Percentiles rank a stretch among this genome's conserved stretches.
phyloP scores from a whole-genome alignment of 2,329 filamentous ascomycete genomes.

The Ophiosphaerella narmari region DNA sequence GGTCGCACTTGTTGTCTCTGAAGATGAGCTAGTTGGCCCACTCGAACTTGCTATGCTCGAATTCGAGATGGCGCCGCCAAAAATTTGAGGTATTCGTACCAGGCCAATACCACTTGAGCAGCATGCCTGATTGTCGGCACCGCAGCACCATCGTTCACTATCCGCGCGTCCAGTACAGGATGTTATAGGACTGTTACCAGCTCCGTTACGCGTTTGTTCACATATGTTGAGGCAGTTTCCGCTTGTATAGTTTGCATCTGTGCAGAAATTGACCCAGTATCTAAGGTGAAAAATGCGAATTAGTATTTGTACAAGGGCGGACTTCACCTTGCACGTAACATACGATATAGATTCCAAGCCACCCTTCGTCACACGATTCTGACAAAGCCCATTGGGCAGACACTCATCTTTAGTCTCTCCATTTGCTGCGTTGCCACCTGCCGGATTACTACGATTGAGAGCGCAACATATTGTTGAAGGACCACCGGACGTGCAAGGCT shows the following conservation, averaged over 20 bases:
- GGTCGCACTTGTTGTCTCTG: too few relatives aligned
- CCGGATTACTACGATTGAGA: not conserved
- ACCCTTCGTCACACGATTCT: not conserved
- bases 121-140: not conserved
- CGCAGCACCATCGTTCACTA: conserved; percentile 6
- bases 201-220: not conserved
- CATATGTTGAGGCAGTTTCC: conserved; percentile 6
- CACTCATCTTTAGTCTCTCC: conserved; percentile 4
- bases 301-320: not conserved
- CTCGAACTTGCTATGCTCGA: too few relatives aligned
- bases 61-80: not conserved
- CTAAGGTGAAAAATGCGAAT: not conserved
- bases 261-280: conserved; percentile 2
- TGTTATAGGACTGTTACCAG: not conserved
- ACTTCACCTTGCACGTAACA: not conserved
- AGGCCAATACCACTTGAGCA: conserved; percentile 1
- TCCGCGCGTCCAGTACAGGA: conserved; percentile 2
- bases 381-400: conserved; percentile 4
- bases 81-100: not conserved
- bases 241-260: not conserved
- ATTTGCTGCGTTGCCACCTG: not conserved
- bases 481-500: conserved; percentile 1
- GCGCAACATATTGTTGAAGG: conserved; percentile 1
- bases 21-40: too few relatives aligned
- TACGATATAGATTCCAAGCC: not conserved